These are phyloP conservation scores for Rhodamnia rubescens DNA, from an alignment of 345 rosid genomes.

Conservation along the genomic window DNA sequence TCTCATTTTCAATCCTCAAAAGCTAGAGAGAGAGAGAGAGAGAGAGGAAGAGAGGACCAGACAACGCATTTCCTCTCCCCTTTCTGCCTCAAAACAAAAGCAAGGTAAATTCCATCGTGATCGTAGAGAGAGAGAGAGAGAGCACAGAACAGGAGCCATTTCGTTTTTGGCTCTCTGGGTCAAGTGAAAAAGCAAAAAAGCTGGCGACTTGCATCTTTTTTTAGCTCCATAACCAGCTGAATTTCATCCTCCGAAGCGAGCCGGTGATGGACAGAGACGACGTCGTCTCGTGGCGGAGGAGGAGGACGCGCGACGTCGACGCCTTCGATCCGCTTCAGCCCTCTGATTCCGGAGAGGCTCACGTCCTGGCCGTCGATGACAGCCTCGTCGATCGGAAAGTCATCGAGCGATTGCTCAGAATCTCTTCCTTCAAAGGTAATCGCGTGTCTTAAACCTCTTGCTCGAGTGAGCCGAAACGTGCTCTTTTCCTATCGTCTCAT, in stretches of 20 bases:
- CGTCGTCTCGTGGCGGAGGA: not conserved
- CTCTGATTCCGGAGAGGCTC: not conserved
- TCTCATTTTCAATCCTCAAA: not conserved
- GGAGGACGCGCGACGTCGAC: not conserved
- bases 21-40: not conserved
- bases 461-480: not conserved
- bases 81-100: not conserved
- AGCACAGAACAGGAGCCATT: not conserved
- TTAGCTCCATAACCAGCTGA: not conserved
- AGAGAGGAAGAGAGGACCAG: not conserved
- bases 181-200: not conserved
- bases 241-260: not conserved
- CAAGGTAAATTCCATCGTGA: not conserved
- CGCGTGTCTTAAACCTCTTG: not conserved
- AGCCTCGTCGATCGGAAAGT: slow-evolving; percentile 20
- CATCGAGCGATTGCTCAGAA: slow-evolving; percentile 15
- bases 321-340: not conserved
- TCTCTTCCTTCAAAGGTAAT: slow-evolving; percentile 12
- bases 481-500: not conserved
- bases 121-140: not conserved
- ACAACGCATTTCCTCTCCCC: not conserved
- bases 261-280: not conserved
- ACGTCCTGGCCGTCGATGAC: slow-evolving; percentile 23
- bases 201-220: not conserved
- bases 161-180: not conserved